phyloP scores from a whole-genome alignment of 768 basidiomycete genomes.

The Lactarius psammicola region DNA sequence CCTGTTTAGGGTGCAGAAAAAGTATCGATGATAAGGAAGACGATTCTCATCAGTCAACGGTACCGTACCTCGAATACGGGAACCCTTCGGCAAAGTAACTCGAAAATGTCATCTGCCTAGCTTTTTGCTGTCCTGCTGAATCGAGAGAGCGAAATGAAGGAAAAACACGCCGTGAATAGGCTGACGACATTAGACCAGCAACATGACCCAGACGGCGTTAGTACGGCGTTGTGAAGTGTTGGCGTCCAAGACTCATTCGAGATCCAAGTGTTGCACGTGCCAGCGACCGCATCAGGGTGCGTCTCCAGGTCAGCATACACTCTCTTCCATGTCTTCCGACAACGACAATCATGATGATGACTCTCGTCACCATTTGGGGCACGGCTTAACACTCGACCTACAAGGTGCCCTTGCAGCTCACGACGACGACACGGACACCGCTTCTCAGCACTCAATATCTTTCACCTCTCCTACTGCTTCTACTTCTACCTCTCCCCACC shows the following conservation, averaged over 20 bases:
- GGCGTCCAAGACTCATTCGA: neutral
- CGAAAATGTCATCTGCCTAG: constrained; percentile 14
- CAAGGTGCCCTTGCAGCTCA: constrained; percentile 36
- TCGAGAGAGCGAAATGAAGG: constrained; percentile 6
- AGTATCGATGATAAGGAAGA: neutral
- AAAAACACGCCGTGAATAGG: constrained; percentile 6
- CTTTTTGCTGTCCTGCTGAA: constrained; percentile 8
- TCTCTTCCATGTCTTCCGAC: constrained; percentile 16
- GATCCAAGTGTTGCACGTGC: neutral
- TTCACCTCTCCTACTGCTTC: constrained; percentile 64
- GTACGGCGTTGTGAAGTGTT: neutral
- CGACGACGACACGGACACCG: constrained; percentile 68
- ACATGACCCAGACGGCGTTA: too few species aligned
- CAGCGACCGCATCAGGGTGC: neutral
- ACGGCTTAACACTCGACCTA: constrained; percentile 14
- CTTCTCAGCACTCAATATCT: constrained; percentile 75
- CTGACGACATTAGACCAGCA: constrained; percentile 17
- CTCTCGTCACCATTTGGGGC: neutral
- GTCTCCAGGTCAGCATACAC: neutral
- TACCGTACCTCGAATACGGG: constrained; percentile 25
- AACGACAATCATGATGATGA: constrained; percentile 22
- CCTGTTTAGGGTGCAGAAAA: constrained; percentile 26
- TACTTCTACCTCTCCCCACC: constrained; percentile 53
- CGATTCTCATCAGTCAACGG: neutral
- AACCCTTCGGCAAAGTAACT: constrained; percentile 15